These are phyloP conservation scores for Colletotrichum aenigma DNA, from an alignment of 2,329 filamentous ascomycete genomes.

Conservation along the genomic window DNA sequence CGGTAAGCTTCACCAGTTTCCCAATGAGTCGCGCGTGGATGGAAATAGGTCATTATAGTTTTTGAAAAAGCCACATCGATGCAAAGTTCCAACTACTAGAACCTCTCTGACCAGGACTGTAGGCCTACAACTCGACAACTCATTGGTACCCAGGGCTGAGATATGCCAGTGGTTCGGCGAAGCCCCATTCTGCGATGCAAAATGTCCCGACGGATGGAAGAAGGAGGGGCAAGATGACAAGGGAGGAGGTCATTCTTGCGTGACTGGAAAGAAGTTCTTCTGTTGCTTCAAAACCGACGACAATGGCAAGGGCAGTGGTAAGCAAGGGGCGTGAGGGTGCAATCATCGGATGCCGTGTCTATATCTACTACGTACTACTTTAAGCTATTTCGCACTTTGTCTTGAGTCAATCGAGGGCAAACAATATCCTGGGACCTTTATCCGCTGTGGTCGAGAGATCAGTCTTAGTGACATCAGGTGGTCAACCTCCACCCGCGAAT, in stretches of 20 bases:
- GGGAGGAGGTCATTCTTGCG: not conserved
- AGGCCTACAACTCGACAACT: not conserved
- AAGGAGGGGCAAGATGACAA: not conserved
- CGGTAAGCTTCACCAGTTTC: not conserved
- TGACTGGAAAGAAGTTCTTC: not conserved
- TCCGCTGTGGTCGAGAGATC: not conserved
- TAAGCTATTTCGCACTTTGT: fast-evolving
- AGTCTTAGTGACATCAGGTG: fast-evolving
- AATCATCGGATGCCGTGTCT: fast-evolving
- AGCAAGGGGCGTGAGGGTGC: fast-evolving
- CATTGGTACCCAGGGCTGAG: not conserved
- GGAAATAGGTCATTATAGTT: fast-evolving
- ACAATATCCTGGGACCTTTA: fast-evolving
- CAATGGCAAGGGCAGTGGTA: not conserved
- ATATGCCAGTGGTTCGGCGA: not conserved
- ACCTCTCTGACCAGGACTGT: not conserved
- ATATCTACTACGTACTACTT: fast-evolving
- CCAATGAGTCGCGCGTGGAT: not conserved
- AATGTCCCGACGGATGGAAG: not conserved
- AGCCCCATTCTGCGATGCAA: not conserved
- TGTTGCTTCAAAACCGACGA: not conserved
- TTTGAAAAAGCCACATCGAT: not conserved
- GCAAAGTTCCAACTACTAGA: fast-evolving
- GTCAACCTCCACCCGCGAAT: fast-evolving
- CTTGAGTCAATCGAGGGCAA: not conserved